Base-by-base conservation (phyloP, 2,329 filamentous ascomycete genomes). In the Gnomoniopsis smithogilvyi region DNA sequence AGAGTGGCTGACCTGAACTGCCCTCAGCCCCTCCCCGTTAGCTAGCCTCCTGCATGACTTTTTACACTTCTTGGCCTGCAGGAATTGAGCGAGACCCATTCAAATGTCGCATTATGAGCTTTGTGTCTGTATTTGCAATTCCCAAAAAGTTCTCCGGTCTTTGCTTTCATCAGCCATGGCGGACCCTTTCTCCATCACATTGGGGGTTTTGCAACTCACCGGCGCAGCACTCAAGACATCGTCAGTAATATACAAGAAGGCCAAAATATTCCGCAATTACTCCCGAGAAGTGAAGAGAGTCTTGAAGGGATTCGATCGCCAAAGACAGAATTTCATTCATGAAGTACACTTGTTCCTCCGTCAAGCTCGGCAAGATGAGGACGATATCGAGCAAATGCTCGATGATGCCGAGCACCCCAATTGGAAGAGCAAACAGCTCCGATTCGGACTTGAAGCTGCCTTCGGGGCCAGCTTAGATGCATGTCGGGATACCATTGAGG, bases 281-380 rank as follows among this genome's bases (percentile, higher is more conserved):
- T 56, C 53, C 12, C 26, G 45, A 34, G 58, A 61, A 15, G 15
- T 48, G 1, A n/a, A 1, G 1, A 17, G 54, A 14, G 41, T 51
- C 6, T 24, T 46, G 3, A 57, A 43, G 22, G 17, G 8, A 15
- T 6, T 57, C 6, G 10, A 38, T 0, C 15, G 22, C 22, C 58
- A 61, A 24, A 17, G 30, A 17, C 30, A 54, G 8, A 50, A 36
- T 38, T 57, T 57, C 22, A 2, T 45, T 2, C 26, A 54, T 26
- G 50, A 61, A 26, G 38, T 57, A 17, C 54, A 61, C 24, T n/a
- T 54, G 3, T 17, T 61, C 12, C 38, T 61, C 10, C 43, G 50
- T 8, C 21, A 45, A 11, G 58, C 49, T 26, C 17, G 34, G n/a
- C 17, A 47, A 10, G 33, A 47, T 43, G 54, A 57, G 33, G 12